Base-by-base conservation (phyloP, 2,329 filamentous ascomycete genomes). In the Colletotrichum sp. region DNA sequence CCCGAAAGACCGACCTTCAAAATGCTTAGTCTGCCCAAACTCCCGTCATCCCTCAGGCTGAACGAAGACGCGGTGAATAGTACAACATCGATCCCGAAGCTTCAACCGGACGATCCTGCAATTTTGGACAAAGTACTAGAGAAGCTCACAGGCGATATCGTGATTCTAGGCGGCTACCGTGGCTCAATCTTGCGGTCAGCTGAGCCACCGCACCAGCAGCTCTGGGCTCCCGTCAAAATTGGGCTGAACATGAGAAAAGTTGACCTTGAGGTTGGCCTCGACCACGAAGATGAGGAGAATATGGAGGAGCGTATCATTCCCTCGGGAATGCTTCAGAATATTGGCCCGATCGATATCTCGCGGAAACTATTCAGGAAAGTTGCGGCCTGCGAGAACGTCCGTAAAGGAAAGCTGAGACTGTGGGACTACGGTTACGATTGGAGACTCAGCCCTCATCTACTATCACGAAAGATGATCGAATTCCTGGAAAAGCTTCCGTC, bases 381-480 rank as follows among this genome's bases (percentile, higher is more conserved):
- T 24, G 90, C 91, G 65, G 92, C 93, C 36, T 94, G 91, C 78
- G 92, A 95, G 14, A 97, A 97, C 80, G 92, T 91, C 3, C 89
- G 90, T 68, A 89, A 87, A 5, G 95, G 95, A 9, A 93, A 90
- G 77, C 86, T 98, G 7, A 90, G 95, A 62, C 90, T 98, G 1
- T 96, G 96, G 87, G 94, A 98, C 79, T 98, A 96, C 81, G 96
- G 96, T 21, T 98, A 98, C 80, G 96, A 98, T 84, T 98, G 96
- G 96, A 90, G 96, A 18, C 86, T 98, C 52, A 97, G 95, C 77
- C 96, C 96, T 1, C 90, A 93, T 80, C 86, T 95, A 1, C 89
- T 97, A 0, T 96, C 94, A 4, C 87, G 89, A 61, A 91, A 91
- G 76, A 86, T 98, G n/a, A 91, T 93, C 43, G 85, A 90, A 21